A percentile compares a stretch with the other conserved stretches of the same genome.
phyloP scores from a whole-genome alignment of 129 eudicot species.

The Arctium lappa region DNA sequence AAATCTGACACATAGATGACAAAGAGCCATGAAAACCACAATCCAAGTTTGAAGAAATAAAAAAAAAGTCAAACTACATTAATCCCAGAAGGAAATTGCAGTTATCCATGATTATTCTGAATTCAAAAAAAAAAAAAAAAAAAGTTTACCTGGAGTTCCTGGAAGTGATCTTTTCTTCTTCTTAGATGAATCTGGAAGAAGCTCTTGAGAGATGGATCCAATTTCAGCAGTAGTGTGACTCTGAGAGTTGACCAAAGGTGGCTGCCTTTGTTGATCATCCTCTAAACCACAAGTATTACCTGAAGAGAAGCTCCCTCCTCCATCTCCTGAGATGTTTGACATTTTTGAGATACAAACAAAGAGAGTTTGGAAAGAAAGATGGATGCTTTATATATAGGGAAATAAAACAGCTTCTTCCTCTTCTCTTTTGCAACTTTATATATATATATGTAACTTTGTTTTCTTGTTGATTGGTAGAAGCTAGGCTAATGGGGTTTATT shows the following conservation, averaged over 20 bases:
- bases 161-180: slow-evolving; percentile 47
- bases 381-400: slow-evolving; percentile 11
- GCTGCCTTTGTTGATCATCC: slow-evolving; percentile 32
- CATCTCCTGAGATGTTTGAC: slow-evolving; percentile 41
- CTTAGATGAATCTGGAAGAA: slow-evolving; percentile 30
- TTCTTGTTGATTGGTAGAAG: slow-evolving; percentile 44
- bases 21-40: not conserved
- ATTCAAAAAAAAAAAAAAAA: not conserved
- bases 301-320: slow-evolving; percentile 34
- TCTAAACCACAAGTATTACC: slow-evolving; percentile 23
- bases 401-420: slow-evolving; percentile 8
- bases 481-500: slow-evolving; percentile 35
- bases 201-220: slow-evolving; percentile 33
- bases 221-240: slow-evolving; percentile 15
- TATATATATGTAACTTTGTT: slow-evolving; percentile 5
- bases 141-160: slow-evolving; percentile 35
- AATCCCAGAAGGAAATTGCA: not conserved
- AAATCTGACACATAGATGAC: not conserved
- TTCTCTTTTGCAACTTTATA: not conserved
- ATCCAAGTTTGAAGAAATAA: not conserved
- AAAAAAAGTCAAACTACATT: not conserved
- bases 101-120: not conserved
- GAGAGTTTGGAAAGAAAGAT: slow-evolving; percentile 13
- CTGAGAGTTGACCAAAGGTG: slow-evolving; percentile 25
- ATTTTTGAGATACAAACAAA: slow-evolving; percentile 28